Evolutionary conservation across 345 rosid species (phyloP), one percentile per base, ranked within the genome.

Genomic region (Aegle marmelos): DNA sequence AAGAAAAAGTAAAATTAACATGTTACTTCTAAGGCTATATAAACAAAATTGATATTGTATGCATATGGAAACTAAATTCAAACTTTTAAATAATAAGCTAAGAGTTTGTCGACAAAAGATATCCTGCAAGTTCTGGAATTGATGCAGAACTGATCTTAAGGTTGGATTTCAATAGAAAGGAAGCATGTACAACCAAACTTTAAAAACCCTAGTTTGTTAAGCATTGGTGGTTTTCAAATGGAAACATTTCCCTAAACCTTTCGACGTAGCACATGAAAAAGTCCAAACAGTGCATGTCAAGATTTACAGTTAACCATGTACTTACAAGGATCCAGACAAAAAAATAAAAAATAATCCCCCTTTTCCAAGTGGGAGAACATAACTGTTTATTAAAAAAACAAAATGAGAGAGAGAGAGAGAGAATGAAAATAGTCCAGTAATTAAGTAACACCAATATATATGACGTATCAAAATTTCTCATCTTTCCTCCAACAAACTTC

Each of bases 1-100:
- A 65, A 25, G 4, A 31, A 24, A n/a, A 8, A 17, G 68, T 65
- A 19, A 34, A 66, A 81, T 57, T 45, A 79, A 34, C 36, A 76
- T 25, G 41, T 70, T 74, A 67, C 41, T 59, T 37, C 33, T 7
- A 57, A 10, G 71, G 66, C 48, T 45, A 37, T 48, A 27, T 83
- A 53, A 60, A 66, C 31, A 27, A 63, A 79, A 64, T 16, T 62
- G 19, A 31, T 31, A 48, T 39, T 25, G 56, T 10, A 36, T 4
- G 31, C 17, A 22, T 10, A 22, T 14, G 28, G 60, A 45, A 24
- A 56, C 22, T 14, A 73, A 72, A 67, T 34, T 33, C 27, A 22
- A 54, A 22, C 58, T 9, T 65, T 66, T 7, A 76, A 33, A 53
- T 24, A 65, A 17, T 25, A 66, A 76, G 22, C 17, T n/a, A 66